A percentile compares a stretch with the other conserved stretches of the same genome.
phyloP scores from a whole-genome alignment of 495 filamentous ascomycete species.

The Penicillium angulare region DNA sequence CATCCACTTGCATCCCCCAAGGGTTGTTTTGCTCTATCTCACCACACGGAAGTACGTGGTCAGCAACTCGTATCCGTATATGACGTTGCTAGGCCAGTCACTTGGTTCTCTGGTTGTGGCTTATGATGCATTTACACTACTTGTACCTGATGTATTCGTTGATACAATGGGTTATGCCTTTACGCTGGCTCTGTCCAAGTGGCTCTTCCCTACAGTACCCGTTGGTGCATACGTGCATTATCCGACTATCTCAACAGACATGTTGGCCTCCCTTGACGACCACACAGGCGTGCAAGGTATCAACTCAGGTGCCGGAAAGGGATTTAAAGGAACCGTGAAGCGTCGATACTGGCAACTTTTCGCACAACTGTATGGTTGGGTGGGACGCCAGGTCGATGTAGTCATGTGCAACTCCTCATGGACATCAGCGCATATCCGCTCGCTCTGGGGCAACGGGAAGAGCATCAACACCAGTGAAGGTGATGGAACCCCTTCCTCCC shows the following conservation, averaged over 20 bases:
- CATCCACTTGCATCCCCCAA: constrained; percentile 81
- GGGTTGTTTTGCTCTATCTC: constrained; percentile 84
- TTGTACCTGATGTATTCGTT: constrained; percentile 91
- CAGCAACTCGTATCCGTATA: constrained; percentile 80
- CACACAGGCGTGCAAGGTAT: constrained; percentile 66
- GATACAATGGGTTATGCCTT: constrained; percentile 99
- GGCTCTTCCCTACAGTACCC: constrained; percentile 77
- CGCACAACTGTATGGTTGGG: constrained; percentile 72
- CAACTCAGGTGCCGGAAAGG: constrained; percentile 77
- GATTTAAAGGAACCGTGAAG: constrained; percentile 65
- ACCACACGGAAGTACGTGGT: constrained; percentile 82
- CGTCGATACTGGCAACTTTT: constrained; percentile 83
- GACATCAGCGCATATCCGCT: constrained; percentile 81
- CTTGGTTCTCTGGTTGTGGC: constrained; percentile 83
- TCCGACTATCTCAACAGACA: constrained; percentile 97
- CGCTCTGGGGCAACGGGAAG: constrained; percentile 65
- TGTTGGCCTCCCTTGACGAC: constrained; percentile 81
- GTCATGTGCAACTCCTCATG: constrained; percentile 97
- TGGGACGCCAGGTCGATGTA: constrained; percentile 78
- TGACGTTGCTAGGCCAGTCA: constrained; percentile 92
- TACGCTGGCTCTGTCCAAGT: constrained; percentile 74
- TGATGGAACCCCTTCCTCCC: constrained; percentile 21
- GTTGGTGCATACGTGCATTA: constrained; percentile 96
- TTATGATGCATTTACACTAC: constrained; percentile 87
- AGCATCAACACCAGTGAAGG: constrained; percentile 27